Evolutionary conservation across 768 basidiomycete species (phyloP).

Genomic region (Podaxis pistillaris): DNA sequence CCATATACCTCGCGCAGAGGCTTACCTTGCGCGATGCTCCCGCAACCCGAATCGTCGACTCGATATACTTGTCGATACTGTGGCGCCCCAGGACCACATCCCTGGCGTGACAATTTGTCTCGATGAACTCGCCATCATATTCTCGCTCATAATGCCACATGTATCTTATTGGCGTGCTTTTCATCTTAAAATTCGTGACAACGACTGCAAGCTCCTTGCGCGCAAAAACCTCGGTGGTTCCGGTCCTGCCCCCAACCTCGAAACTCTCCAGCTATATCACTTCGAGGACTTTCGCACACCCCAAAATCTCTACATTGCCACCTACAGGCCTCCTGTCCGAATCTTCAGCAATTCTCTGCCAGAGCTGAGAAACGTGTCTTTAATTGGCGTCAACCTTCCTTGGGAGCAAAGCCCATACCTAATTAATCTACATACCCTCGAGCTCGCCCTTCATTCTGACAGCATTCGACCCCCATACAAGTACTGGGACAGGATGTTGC

Average conservation of each 20-base stretch:
- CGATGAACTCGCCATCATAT: slow-evolving; percentile 46
- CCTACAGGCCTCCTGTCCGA: slow-evolving; percentile 56
- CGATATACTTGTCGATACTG: slow-evolving; percentile 59
- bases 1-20: slow-evolving; percentile 47
- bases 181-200: slow-evolving; percentile 57
- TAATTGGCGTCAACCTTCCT: slow-evolving; percentile 66
- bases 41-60: slow-evolving; percentile 30
- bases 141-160: slow-evolving; percentile 42
- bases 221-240: slow-evolving; percentile 49
- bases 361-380: slow-evolving; percentile 49
- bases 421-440: slow-evolving; percentile 44
- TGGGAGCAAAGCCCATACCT: slow-evolving; percentile 55
- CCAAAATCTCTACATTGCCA: slow-evolving; percentile 52
- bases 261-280: slow-evolving; percentile 63
- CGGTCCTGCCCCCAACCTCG: slow-evolving; percentile 52
- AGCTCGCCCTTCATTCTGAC: slow-evolving; percentile 60
- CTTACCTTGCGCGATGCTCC: slow-evolving; percentile 40
- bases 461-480: slow-evolving; percentile 55
- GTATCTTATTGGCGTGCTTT: slow-evolving; percentile 58
- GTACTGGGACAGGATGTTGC: slow-evolving; percentile 55
- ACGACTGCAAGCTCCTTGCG: slow-evolving; percentile 54
- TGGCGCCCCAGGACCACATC: slow-evolving; percentile 45
- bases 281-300: slow-evolving; percentile 54
- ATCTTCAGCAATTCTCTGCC: slow-evolving; percentile 56
- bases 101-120: slow-evolving; percentile 51